Base-by-base conservation (phyloP, 805 yeast species). In the Candida ipomoeae region DNA sequence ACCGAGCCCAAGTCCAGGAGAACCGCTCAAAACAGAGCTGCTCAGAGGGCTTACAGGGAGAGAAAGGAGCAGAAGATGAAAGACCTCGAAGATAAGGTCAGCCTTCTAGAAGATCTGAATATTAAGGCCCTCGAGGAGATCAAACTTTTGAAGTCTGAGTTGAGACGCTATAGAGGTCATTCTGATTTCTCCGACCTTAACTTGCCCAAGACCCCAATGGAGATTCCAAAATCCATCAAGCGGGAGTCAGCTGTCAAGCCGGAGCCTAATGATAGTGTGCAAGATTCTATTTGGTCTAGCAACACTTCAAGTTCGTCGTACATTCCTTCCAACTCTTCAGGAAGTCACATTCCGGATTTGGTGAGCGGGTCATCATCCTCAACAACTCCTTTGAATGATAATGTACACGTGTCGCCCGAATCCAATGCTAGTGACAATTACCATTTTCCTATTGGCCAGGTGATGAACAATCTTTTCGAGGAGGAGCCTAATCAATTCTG, bases 11-110 rank as follows among this genome's bases (percentile, higher is more conserved):
- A 86, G 64, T 83, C 82, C 61, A 92, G 89, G 74, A 77, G 99
- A 59, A 89, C 96, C 14, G 97, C 97, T 2, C 98, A 94, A 70
- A 92, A 94, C 67, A 79, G 98, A 61, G 97, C 97, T 3, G 98
- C 98, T n/a, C 99, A 94, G 69, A 77, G 98, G 49, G 98, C 98
- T 6, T 92, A 89, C 69, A 77, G 98, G 50, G 98, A 94, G 69
- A 81, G 98, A 53, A 92, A 92, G 66, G 98, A 92, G 67, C 78
- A 77, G 46, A 89, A 87, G 62, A 80, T 94, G 83, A 81, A 82
- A 62, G 96, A 89, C 56, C 75, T 92, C 54, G 97, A 91, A 64
- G 83, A 82, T 43, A 84, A 87, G 58, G 96, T 92, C 13, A 68
- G 76, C 46, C 66, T 71, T 56, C 76, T 92, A 57, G 97, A 94